Percentiles rank a stretch among this genome's conserved stretches.
phyloP scores from a whole-genome alignment of 1,284 basidiomycete species.

The Ustilago xerochloae region DNA sequence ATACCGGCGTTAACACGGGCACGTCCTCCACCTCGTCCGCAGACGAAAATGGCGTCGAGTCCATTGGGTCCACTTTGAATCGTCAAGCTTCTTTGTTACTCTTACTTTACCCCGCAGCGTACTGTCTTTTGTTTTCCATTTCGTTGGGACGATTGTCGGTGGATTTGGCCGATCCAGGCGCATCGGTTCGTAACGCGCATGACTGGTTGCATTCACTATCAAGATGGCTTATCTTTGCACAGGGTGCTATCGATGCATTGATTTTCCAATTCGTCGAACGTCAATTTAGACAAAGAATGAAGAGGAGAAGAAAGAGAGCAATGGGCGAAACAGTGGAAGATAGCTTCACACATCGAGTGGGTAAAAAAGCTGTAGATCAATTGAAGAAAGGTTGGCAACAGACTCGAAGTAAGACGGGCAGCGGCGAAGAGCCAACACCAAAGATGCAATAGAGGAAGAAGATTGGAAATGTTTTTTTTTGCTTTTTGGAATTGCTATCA shows the following conservation, averaged over 20 bases:
- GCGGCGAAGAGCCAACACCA: background rate
- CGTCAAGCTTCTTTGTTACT: constrained; percentile 57
- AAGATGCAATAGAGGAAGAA: background rate
- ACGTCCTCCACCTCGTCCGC: constrained; percentile 28
- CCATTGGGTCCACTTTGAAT: constrained; percentile 58
- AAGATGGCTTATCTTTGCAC: constrained; percentile 61
- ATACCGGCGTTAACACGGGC: constrained; percentile 15
- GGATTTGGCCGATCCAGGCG: constrained; percentile 41
- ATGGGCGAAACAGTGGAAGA: constrained; percentile 49
- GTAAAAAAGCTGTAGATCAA: constrained; percentile 2
- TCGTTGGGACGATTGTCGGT: constrained; percentile 52
- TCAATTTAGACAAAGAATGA: constrained; percentile 56
- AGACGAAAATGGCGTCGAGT: constrained; percentile 55
- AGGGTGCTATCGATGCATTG: constrained; percentile 57
- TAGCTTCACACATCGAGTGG: constrained; percentile 16
- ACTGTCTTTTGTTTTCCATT: constrained; percentile 55
- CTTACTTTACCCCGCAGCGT: constrained; percentile 56
- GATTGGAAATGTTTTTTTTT: background rate
- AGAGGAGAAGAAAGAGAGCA: constrained; percentile 47
- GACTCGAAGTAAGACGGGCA: background rate
- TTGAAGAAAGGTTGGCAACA: constrained; percentile 10
- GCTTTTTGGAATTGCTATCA: background rate
- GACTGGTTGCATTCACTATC: constrained; percentile 47
- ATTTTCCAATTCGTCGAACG: constrained; percentile 63
- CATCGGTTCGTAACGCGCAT: constrained; percentile 18